Base-by-base conservation (phyloP, 2,329 filamentous ascomycete genomes). In the Colletotrichum brevisporum region DNA sequence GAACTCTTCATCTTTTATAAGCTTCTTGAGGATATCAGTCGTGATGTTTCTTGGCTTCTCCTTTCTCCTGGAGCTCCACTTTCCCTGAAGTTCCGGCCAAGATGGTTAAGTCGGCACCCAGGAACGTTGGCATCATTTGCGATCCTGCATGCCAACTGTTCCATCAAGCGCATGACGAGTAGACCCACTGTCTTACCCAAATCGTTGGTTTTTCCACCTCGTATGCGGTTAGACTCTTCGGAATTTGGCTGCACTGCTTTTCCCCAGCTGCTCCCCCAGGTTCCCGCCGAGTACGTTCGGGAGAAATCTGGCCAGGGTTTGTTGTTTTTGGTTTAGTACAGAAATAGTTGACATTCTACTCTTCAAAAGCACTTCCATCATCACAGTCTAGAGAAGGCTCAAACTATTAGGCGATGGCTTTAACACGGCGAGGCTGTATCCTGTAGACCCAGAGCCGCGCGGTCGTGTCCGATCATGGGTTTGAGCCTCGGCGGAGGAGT, bases 71-170 rank as follows among this genome's bases (percentile, higher is more conserved):
- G 9, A 43, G 1, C 36, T 43, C 57, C 57, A 51, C 57, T 2
- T 2, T 13, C 41, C 52, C 2, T 2, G 9, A 2, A 51, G 31
- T 26, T n/a, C 53, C 31, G 45, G 61, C 61, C 61, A 64, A 64
- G 61, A 18, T 64, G 61, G 61, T 18, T 64, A 64, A 52, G 36
- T 51, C 61, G 61, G 61, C 61, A 64, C 16, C 16, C 6, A 10
- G 13, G 45, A 36, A 21, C n/a, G 61, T 64, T 64, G 61, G 61
- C 61, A 64, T 64, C 45, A 57, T 52, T 56, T 57, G 50, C 26
- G 39, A 26, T 43, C 53, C 52, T 64, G 53, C 52, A 43, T 64
- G 52, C 61, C 43, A 41, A 36, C 51, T 45, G 15, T 13, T 45
- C 45, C 43, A 50, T 57, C 39, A 16, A 24, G n/a, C 15, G 43